phyloP scores from a whole-genome alignment of 1,139 yeast genomes.

The Candida anutae region DNA sequence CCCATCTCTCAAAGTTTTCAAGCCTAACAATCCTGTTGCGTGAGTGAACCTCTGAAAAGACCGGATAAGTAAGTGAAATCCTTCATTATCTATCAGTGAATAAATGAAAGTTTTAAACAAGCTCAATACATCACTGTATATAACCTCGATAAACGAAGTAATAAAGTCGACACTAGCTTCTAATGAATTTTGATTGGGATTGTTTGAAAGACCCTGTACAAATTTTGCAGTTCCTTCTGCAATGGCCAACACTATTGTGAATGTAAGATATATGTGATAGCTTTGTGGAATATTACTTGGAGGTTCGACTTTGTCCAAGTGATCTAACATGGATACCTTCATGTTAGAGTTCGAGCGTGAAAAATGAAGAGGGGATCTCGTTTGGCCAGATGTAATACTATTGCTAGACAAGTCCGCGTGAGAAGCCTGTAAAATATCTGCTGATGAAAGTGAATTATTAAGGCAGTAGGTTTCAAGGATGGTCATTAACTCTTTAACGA shows the following conservation, averaged over 20 bases:
- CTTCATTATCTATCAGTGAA: constrained; percentile 60
- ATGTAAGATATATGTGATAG: constrained; percentile 54
- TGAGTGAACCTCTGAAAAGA: constrained; percentile 77
- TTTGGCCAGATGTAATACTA: constrained; percentile 1
- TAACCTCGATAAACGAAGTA: constrained; percentile 30
- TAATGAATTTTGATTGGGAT: constrained; percentile 15
- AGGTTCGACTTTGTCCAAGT: constrained; percentile 71
- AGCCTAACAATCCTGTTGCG: constrained; percentile 67
- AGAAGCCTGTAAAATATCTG: constrained; percentile 23
- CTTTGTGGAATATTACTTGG: constrained; percentile 53
- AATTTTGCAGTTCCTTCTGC: constrained; percentile 64
- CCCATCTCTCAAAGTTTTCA: constrained; percentile 50
- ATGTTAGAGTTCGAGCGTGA: constrained; percentile 24
- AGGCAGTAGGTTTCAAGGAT: constrained; percentile 26
- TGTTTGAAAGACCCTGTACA: constrained; percentile 35
- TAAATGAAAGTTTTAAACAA: constrained; percentile 49
- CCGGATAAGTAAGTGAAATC: constrained; percentile 55
- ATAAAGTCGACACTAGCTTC: constrained; percentile 33
- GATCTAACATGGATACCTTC: constrained; percentile 58
- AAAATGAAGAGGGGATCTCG: constrained; percentile 9
- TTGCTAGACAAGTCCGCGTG: constrained; percentile 1
- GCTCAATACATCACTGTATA: constrained; percentile 40
- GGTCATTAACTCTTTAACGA: constrained; percentile 50
- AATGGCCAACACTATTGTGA: constrained; percentile 44
- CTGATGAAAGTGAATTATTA: constrained; percentile 27